These are phyloP conservation scores for Colletotrichum sp. DNA, from an alignment of 2,329 filamentous ascomycete species.

Conservation along the genomic window DNA sequence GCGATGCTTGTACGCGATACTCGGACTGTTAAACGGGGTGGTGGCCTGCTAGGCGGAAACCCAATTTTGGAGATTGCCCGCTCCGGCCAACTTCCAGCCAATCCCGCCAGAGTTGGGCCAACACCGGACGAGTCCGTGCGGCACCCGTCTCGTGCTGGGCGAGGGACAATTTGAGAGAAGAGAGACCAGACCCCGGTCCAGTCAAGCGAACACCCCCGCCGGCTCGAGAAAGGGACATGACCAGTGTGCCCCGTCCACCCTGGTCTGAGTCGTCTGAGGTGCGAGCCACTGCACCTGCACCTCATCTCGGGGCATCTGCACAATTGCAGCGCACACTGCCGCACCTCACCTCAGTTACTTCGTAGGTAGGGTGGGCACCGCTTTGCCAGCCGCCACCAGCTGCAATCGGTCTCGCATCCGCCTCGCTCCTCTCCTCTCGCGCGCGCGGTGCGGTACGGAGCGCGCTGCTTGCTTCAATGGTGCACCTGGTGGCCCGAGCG, in stretches of 20 bases:
- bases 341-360: not conserved
- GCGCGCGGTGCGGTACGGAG: not conserved
- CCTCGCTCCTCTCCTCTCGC: not conserved
- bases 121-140: constrained; percentile 10
- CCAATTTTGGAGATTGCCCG: constrained; percentile 14
- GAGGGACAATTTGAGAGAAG: not conserved
- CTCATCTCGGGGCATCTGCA: not conserved
- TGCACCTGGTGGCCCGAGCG: constrained; percentile 13
- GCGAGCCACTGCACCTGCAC: not conserved
- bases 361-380: not conserved
- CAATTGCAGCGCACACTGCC: not conserved
- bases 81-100: constrained; percentile 13
- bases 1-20: not conserved
- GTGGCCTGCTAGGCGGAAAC: constrained; percentile 1
- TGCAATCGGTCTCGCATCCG: not conserved
- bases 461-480: constrained; percentile 9
- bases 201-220: constrained; percentile 3
- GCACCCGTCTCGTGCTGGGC: not conserved
- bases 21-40: not conserved
- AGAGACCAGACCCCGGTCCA: not conserved
- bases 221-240: not conserved
- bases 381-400: not conserved
- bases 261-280: constrained; percentile 2
- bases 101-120: not conserved
- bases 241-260: not conserved